Conservation (phyloP, 1,284 basidiomycete species). For the Irpex lacteus region DNA sequence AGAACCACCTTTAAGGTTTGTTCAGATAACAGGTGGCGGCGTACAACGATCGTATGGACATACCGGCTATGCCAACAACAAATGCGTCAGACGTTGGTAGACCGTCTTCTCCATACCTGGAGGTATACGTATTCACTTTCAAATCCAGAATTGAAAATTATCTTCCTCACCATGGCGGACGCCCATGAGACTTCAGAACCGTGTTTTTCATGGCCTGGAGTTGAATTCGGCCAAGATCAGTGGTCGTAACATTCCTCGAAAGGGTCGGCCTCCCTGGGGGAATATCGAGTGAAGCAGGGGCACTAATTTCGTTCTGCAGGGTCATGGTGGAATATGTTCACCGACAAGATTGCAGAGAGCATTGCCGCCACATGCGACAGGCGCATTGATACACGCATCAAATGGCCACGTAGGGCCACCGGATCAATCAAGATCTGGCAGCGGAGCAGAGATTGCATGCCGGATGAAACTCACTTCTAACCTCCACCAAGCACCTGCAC, state of each 20-base stretch:
- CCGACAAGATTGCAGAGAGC: neutral
- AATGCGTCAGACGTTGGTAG: constrained; percentile 73
- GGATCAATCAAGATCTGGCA: neutral
- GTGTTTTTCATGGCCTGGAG: constrained; percentile 63
- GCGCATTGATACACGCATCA: neutral
- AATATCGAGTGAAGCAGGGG: neutral
- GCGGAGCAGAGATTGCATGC: neutral
- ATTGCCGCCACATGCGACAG: neutral
- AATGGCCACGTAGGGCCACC: neutral
- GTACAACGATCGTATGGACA: constrained; percentile 20
- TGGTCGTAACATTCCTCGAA: constrained; percentile 8
- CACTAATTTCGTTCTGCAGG: constrained; percentile 3
- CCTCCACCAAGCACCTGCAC: neutral
- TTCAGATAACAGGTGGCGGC: constrained; percentile 8
- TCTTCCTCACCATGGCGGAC: constrained; percentile 68
- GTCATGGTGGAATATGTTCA: neutral
- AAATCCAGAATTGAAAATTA: neutral
- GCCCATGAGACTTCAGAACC: constrained; percentile 78
- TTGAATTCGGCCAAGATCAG: constrained; percentile 8
- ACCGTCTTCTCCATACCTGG: constrained; percentile 77
- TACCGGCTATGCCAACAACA: constrained; percentile 91
- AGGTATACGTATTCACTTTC: constrained; percentile 11
- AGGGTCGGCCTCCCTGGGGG: constrained; percentile 1
- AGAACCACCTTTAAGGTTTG: constrained; percentile 64
- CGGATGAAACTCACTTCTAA: neutral